A percentile compares a stretch with the other conserved stretches of the same genome.
Conservation (phyloP, 2,329 filamentous ascomycete species). For the Fusarium sp. region DNA sequence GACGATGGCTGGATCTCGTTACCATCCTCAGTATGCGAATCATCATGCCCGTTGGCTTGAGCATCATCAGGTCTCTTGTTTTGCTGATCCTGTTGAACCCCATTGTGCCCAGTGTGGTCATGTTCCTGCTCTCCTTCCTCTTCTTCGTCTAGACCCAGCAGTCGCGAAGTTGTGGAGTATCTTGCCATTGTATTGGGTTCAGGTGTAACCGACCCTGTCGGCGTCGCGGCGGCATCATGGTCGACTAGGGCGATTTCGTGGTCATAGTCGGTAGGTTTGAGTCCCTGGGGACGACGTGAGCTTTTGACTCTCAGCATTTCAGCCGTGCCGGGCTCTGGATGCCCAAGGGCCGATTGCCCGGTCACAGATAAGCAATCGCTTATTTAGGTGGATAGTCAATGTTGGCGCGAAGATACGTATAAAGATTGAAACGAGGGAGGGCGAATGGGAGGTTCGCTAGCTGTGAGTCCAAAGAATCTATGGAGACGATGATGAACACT, state of each 20-base stretch:
- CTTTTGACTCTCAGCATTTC: constrained; percentile 58
- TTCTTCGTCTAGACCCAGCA: constrained; percentile 43
- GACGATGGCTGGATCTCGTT: constrained; percentile 13
- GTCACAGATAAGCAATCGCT: constrained; percentile 20
- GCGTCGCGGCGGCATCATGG: constrained; percentile 55
- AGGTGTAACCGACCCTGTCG: constrained; percentile 35
- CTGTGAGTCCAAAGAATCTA: background rate
- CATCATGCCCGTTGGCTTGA: constrained; percentile 20
- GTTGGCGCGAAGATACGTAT: constrained; percentile 14
- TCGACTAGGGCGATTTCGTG: constrained; percentile 81
- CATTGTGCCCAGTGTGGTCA: too few species aligned
- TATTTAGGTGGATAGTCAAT: constrained; percentile 9
- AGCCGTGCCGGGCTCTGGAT: constrained; percentile 28
- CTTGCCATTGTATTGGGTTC: constrained; percentile 40
- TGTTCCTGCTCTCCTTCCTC: constrained; percentile 11
- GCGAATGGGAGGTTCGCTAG: background rate
- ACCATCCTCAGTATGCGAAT: constrained; percentile 31
- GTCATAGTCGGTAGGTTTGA: constrained; percentile 75
- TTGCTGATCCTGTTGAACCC: background rate
- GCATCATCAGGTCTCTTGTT: constrained; percentile 28
- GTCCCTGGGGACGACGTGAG: constrained; percentile 68
- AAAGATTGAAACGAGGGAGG: constrained; percentile 10
- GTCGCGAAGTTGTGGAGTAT: constrained; percentile 46
- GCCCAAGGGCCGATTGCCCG: constrained; percentile 29
- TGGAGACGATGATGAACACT: constrained; percentile 10